phyloP scores from a whole-genome alignment of 495 filamentous ascomycete species.

The Rhypophila decipiens region DNA sequence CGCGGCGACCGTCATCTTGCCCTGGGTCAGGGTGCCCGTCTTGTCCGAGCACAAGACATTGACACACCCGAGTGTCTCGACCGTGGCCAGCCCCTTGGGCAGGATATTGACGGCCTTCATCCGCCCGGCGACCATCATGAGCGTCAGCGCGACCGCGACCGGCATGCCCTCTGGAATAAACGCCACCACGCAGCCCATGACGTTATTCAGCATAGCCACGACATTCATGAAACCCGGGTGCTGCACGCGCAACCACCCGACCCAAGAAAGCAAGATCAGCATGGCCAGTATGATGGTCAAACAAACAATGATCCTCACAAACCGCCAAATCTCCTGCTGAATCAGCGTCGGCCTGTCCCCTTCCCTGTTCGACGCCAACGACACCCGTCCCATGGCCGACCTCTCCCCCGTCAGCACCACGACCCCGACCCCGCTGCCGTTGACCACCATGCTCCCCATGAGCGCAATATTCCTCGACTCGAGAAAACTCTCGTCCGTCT shows the following conservation, averaged over 20 bases:
- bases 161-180: constrained; percentile 70
- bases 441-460: constrained; percentile 63
- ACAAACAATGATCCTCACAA: constrained; percentile 58
- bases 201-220: constrained; percentile 57
- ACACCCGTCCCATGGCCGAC: constrained; percentile 64
- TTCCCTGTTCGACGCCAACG: constrained; percentile 57
- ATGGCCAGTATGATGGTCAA: constrained; percentile 49
- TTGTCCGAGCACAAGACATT: no score
- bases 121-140: constrained; percentile 51
- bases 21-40: no score
- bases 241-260: constrained; percentile 53
- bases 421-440: constrained; percentile 57
- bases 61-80: no score
- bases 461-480: constrained; percentile 69
- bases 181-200: constrained; percentile 62
- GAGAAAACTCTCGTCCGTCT: constrained; percentile 63
- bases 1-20: no score
- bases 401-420: constrained; percentile 51
- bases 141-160: constrained; percentile 54
- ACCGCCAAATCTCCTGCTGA: constrained; percentile 60
- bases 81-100: constrained; percentile 60
- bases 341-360: constrained; percentile 57
- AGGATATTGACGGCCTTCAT: constrained; percentile 60
- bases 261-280: constrained; percentile 49
- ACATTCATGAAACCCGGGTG: constrained; percentile 64